A percentile compares a stretch with the other conserved stretches of the same genome.
phyloP scores from a whole-genome alignment of 1,284 basidiomycete genomes.

The Peniophora sp. region DNA sequence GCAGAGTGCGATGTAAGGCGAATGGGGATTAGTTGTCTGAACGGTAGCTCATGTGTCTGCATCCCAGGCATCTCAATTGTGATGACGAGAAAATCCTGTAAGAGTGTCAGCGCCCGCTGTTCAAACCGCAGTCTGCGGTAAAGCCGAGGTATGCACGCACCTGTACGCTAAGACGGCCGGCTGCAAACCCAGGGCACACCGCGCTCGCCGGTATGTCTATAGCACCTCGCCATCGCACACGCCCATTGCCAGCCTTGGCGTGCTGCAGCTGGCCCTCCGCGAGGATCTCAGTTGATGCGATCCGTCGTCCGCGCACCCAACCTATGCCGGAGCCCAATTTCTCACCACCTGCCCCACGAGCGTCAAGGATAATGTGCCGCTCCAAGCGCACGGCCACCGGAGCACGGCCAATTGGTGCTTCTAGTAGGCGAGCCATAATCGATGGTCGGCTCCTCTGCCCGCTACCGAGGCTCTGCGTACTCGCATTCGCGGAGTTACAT shows the following conservation, averaged over 20 bases:
- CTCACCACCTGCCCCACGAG: constrained; percentile 8
- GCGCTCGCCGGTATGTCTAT: constrained; percentile 3
- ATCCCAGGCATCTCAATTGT: constrained; percentile 5
- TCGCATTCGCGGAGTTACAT: too few relatives aligned
- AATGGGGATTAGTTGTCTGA: constrained; percentile 8
- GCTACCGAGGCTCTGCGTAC: too few relatives aligned
- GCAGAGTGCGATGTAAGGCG: constrained; percentile 8
- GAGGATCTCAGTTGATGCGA: neutral
- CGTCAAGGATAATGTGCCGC: constrained; percentile 6
- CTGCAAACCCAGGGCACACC: constrained; percentile 5
- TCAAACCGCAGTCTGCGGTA: too few relatives aligned
- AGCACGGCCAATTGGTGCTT: neutral
- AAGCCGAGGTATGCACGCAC: neutral
- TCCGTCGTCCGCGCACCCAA: neutral
- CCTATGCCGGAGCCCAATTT: constrained; percentile 6
- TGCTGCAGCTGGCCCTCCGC: constrained; percentile 5
- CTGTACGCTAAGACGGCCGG: constrained; percentile 7
- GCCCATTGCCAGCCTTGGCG: constrained; percentile 1
- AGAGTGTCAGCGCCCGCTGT: neutral
- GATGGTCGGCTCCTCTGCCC: too few relatives aligned
- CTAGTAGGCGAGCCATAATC: neutral
- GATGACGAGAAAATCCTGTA: constrained; percentile 9
- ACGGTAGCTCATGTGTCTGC: constrained; percentile 9
- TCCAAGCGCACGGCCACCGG: constrained; percentile 8
- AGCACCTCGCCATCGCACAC: constrained; percentile 10